phyloP scores from a whole-genome alignment of 1,284 basidiomycete species.

The Marasmius fiardii region DNA sequence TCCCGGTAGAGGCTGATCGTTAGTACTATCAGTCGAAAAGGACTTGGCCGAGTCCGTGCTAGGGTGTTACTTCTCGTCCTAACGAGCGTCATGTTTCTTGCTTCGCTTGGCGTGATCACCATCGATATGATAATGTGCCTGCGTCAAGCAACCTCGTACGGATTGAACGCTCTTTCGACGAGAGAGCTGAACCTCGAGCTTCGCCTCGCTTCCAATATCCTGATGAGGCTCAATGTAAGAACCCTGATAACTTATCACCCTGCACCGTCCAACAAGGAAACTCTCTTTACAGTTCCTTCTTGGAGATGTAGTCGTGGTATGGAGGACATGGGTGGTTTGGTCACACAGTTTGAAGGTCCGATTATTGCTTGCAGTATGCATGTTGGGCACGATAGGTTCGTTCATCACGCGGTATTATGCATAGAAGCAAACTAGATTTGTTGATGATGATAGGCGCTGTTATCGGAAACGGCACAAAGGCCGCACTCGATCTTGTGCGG shows the following conservation, averaged over 20 bases:
- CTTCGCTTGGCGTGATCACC: slow-evolving; percentile 9
- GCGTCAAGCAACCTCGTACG: slow-evolving; percentile 4
- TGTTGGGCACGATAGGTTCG: slow-evolving; percentile 10
- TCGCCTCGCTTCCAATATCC: slow-evolving; percentile 7
- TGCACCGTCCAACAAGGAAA: no score
- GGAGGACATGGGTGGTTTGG: slow-evolving; percentile 11
- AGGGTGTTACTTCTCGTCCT: slow-evolving; percentile 3
- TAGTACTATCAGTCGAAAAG: slow-evolving; percentile 2
- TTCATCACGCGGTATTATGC: not conserved
- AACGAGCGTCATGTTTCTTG: slow-evolving; percentile 10
- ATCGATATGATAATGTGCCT: slow-evolving; percentile 11
- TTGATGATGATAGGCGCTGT: slow-evolving; percentile 3
- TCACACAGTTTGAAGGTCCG: not conserved
- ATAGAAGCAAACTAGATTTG: not conserved
- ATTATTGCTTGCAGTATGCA: slow-evolving; percentile 4
- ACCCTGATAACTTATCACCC: not conserved
- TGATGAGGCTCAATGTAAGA: slow-evolving; percentile 10
- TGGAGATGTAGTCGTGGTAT: slow-evolving; percentile 9
- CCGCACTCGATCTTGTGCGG: slow-evolving; percentile 7
- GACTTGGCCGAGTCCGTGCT: slow-evolving; percentile 2
- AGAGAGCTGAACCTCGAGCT: slow-evolving; percentile 6
- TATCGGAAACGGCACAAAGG: slow-evolving; percentile 9
- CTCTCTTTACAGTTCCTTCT: slow-evolving; percentile 6
- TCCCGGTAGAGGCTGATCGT: no score
- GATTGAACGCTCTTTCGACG: slow-evolving; percentile 3